phyloP scores from a whole-genome alignment of 2,329 filamentous ascomycete species.

The Apiospora kogelbergensis region DNA sequence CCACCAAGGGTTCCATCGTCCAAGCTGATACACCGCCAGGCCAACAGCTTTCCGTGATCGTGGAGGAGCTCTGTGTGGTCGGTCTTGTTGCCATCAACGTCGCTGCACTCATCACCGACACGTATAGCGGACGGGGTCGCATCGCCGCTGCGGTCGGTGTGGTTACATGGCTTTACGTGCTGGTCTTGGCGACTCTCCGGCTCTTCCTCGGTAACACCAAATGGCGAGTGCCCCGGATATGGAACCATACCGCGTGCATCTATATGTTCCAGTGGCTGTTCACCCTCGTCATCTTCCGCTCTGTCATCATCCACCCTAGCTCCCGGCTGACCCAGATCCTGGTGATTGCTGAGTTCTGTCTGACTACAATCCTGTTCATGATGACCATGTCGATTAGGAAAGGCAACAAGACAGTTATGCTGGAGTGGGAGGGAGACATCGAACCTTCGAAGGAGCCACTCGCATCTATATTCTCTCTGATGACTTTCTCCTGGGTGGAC shows the following conservation, averaged over 20 bases:
- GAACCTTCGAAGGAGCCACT: constrained; percentile 84
- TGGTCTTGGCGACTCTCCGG: constrained; percentile 71
- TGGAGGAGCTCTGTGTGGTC: constrained; percentile 75
- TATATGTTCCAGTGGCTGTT: constrained; percentile 85
- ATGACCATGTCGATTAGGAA: constrained; percentile 82
- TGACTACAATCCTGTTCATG: constrained; percentile 71
- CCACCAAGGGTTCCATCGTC: constrained; percentile 63
- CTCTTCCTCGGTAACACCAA: constrained; percentile 65
- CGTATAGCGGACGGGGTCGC: constrained; percentile 58
- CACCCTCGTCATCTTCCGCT: constrained; percentile 76
- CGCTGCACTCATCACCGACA: constrained; percentile 59
- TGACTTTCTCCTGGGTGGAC: constrained; percentile 90
- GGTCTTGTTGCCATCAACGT: constrained; percentile 71
- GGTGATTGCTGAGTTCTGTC: constrained; percentile 69
- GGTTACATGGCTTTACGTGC: constrained; percentile 77
- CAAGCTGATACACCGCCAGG: constrained; percentile 75
- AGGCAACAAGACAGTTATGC: constrained; percentile 83
- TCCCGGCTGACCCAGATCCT: constrained; percentile 64
- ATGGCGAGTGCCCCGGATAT: constrained; percentile 71
- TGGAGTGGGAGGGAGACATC: constrained; percentile 88
- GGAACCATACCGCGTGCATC: constrained; percentile 88
- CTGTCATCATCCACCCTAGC: constrained; percentile 74
- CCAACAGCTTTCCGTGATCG: constrained; percentile 65
- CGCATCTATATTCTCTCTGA: constrained; percentile 84
- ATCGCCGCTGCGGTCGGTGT: constrained; percentile 67